Conservation (phyloP, 306 rosid species). For the Benincasa hispida region DNA sequence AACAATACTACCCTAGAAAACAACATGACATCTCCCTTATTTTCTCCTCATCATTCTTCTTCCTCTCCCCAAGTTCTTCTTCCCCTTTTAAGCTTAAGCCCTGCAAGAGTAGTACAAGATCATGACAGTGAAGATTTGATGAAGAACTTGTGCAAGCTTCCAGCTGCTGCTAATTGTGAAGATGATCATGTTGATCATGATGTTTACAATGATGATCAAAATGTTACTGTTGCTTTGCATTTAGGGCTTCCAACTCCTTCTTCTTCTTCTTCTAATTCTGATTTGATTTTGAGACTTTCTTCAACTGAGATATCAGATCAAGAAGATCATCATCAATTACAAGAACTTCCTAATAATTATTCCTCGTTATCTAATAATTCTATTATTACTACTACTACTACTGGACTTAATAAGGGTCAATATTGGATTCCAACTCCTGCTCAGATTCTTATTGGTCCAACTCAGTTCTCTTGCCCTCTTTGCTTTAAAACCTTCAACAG, state of each 20-base stretch:
- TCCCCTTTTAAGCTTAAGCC: conserved; percentile 1
- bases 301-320: conserved; percentile 39
- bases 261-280: conserved; percentile 25
- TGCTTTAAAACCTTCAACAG: conserved; percentile 94
- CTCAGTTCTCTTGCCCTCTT: conserved; percentile 90
- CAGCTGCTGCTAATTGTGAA: too few relatives aligned
- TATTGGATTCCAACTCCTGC: conserved; percentile 96
- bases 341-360: not conserved
- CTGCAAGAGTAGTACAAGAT: not conserved
- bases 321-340: conserved; percentile 7
- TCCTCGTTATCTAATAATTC: not conserved
- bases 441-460: conserved; percentile 87
- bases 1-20: not conserved
- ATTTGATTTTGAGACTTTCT: conserved; percentile 35
- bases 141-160: too few relatives aligned
- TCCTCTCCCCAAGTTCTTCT: not conserved
- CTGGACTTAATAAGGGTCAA: conserved; percentile 9
- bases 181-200: not conserved
- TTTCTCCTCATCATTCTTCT: not conserved
- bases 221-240: conserved; percentile 66
- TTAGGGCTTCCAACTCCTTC: conserved; percentile 60
- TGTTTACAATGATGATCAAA: not conserved
- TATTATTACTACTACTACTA: not conserved
- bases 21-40: not conserved
- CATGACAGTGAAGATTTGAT: too few relatives aligned